Evolutionary conservation across 2,329 filamentous ascomycete species (phyloP).

Genomic region (Claviceps sp.): DNA sequence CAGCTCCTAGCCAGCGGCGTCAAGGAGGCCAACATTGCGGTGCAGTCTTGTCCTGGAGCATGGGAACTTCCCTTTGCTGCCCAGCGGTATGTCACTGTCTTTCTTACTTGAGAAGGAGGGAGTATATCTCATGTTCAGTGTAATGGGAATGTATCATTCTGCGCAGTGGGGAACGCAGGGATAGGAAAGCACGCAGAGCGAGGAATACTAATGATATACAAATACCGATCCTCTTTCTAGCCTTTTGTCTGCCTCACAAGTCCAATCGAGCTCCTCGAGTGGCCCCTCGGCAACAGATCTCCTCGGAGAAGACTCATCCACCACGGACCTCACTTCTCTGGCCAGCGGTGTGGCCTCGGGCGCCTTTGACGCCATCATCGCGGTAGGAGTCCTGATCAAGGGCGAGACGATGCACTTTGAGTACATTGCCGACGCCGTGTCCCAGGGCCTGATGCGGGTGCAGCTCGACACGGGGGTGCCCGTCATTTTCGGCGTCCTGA

Average conservation of each 20-base stretch:
- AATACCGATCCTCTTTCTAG: slow-evolving; percentile 26
- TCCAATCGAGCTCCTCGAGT: slow-evolving; percentile 57
- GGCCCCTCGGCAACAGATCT: slow-evolving; percentile 62
- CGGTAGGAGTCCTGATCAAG: slow-evolving; percentile 94
- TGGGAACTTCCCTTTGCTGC: slow-evolving; percentile 91
- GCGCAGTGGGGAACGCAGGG: not conserved
- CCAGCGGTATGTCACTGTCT: slow-evolving; percentile 46
- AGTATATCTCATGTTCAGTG: no score
- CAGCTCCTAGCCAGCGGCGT: slow-evolving; percentile 70
- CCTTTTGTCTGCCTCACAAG: slow-evolving; percentile 72
- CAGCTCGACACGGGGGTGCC: slow-evolving; percentile 82
- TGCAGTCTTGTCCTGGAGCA: slow-evolving; percentile 81
- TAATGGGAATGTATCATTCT: not conserved
- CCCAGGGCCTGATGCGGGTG: slow-evolving; percentile 85
- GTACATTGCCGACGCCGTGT: slow-evolving; percentile 88
- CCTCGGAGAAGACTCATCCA: slow-evolving; percentile 42
- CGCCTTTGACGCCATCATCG: slow-evolving; percentile 87
- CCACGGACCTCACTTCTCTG: slow-evolving; percentile 50
- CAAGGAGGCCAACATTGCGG: slow-evolving; percentile 72
- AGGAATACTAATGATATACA: not conserved
- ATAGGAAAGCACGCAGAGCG: not conserved
- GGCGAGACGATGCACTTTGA: slow-evolving; percentile 99
- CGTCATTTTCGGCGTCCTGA: slow-evolving; percentile 84
- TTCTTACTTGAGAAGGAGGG: not conserved
- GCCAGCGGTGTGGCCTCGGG: slow-evolving; percentile 27